phyloP scores from a whole-genome alignment of 2,329 filamentous ascomycete species.

The Ustulina deusta region DNA sequence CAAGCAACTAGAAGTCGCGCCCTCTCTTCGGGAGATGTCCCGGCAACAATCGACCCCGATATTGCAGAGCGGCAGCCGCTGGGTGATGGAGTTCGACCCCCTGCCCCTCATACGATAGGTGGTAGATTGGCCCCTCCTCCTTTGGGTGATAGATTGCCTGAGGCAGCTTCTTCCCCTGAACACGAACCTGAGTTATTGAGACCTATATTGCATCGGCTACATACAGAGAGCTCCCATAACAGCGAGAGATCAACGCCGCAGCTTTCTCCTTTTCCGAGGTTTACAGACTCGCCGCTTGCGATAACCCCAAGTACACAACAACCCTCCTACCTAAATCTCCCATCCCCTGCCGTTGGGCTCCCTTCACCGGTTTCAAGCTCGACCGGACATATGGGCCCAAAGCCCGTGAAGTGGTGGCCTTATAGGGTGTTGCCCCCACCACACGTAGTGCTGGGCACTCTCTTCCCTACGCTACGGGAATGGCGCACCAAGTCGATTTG shows the following conservation, averaged over 20 bases:
- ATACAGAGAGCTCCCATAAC: constrained; percentile 60
- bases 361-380: constrained; percentile 59
- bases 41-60: constrained; percentile 53
- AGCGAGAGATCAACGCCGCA: constrained; percentile 62
- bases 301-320: constrained; percentile 58
- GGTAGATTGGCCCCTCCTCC: constrained; percentile 52
- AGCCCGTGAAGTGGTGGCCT: constrained; percentile 82
- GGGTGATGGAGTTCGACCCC: constrained; percentile 45
- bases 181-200: constrained; percentile 32
- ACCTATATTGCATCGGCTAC: constrained; percentile 55
- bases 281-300: constrained; percentile 68
- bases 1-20: constrained; percentile 55
- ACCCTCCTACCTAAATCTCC: constrained; percentile 68
- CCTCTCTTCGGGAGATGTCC: constrained; percentile 60
- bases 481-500: constrained; percentile 87
- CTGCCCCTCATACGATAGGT: constrained; percentile 47
- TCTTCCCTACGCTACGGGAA: constrained; percentile 88
- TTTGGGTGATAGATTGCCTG: constrained; percentile 38
- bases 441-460: constrained; percentile 74
- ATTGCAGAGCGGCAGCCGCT: constrained; percentile 56
- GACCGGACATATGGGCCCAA: constrained; percentile 55
- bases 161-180: constrained; percentile 32
- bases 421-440: constrained; percentile 79
- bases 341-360: constrained; percentile 62
- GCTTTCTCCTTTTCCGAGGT: constrained; percentile 75